phyloP scores from a whole-genome alignment of 768 basidiomycete genomes.

The Tephrocybe sp. region DNA sequence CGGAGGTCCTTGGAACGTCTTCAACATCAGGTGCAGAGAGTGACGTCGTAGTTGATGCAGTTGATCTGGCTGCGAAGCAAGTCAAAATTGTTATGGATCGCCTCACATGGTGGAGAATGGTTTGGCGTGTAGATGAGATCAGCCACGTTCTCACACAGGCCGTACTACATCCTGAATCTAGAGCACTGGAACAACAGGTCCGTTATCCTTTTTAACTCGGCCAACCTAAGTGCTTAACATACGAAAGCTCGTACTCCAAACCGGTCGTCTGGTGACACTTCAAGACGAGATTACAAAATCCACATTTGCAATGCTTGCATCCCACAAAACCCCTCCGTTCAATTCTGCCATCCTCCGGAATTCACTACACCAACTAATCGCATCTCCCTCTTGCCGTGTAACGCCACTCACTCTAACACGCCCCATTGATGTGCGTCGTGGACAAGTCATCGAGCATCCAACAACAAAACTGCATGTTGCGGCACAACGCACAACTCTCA shows the following conservation, averaged over 20 bases:
- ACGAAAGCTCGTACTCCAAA: slow-evolving; percentile 61
- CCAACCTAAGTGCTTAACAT: background rate
- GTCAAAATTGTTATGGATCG: slow-evolving; percentile 40
- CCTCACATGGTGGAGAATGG: slow-evolving; percentile 47
- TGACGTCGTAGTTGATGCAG: slow-evolving; percentile 35
- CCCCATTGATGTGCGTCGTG: slow-evolving; percentile 52
- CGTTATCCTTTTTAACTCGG: background rate
- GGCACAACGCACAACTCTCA: slow-evolving; percentile 58
- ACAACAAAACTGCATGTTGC: slow-evolving; percentile 62
- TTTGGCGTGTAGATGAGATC: slow-evolving; percentile 48
- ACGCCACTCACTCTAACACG: slow-evolving; percentile 43
- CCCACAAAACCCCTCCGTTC: slow-evolving; percentile 37
- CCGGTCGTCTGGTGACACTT: slow-evolving; percentile 53
- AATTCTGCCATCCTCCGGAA: slow-evolving; percentile 62
- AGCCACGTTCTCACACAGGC: slow-evolving; percentile 35
- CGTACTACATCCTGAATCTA: slow-evolving; percentile 42
- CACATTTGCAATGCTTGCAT: slow-evolving; percentile 39
- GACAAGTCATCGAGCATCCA: slow-evolving; percentile 54
- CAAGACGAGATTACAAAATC: slow-evolving; percentile 44
- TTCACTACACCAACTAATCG: slow-evolving; percentile 49
- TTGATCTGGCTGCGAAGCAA: slow-evolving; percentile 35
- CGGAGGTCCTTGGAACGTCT: slow-evolving; percentile 36
- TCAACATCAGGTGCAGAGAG: slow-evolving; percentile 13
- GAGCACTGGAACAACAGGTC: slow-evolving; percentile 53
- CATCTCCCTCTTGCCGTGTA: slow-evolving; percentile 46